Conservation (phyloP, 768 basidiomycete species). For the Termitomyces sp. region DNA sequence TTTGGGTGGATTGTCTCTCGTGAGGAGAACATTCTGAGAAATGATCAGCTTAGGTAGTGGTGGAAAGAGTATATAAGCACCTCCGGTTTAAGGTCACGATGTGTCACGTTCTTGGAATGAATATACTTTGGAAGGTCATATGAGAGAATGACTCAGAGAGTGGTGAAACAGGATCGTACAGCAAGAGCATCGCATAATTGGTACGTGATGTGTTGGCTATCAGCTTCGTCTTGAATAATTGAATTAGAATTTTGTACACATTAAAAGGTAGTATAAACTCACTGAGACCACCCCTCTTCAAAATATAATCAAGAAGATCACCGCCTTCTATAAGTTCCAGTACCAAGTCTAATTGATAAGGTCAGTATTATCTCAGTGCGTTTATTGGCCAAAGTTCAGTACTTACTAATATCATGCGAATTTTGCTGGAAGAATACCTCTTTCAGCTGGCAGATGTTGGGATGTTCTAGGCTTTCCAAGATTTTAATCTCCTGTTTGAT, state of each 20-base stretch:
- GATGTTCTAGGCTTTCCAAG: conserved; percentile 69
- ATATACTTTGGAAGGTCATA: conserved; percentile 40
- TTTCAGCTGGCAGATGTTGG: conserved; percentile 75
- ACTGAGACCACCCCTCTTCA: conserved; percentile 58
- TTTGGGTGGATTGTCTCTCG: conserved; percentile 54
- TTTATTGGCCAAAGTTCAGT: background rate
- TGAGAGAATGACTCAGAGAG: background rate
- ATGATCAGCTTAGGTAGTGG: background rate
- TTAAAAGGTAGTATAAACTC: conserved; percentile 16
- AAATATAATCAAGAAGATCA: conserved; percentile 79
- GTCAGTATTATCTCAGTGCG: background rate
- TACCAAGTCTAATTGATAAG: conserved; percentile 55
- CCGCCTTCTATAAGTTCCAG: conserved; percentile 85
- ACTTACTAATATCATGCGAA: conserved; percentile 51
- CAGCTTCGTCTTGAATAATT: conserved; percentile 37
- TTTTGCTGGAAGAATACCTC: conserved; percentile 66
- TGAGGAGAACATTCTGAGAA: conserved; percentile 76
- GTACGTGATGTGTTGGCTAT: conserved; percentile 64
- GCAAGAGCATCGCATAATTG: conserved; percentile 80
- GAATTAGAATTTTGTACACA: conserved; percentile 3
- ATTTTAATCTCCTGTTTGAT: conserved; percentile 77
- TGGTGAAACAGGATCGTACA: conserved; percentile 30
- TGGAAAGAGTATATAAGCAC: conserved; percentile 23
- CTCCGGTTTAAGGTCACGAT: conserved; percentile 93
- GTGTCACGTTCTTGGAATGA: conserved; percentile 72